Conservation (phyloP, 192 early-diverging fungal genomes). For the Umbelopsis vinacea region DNA sequence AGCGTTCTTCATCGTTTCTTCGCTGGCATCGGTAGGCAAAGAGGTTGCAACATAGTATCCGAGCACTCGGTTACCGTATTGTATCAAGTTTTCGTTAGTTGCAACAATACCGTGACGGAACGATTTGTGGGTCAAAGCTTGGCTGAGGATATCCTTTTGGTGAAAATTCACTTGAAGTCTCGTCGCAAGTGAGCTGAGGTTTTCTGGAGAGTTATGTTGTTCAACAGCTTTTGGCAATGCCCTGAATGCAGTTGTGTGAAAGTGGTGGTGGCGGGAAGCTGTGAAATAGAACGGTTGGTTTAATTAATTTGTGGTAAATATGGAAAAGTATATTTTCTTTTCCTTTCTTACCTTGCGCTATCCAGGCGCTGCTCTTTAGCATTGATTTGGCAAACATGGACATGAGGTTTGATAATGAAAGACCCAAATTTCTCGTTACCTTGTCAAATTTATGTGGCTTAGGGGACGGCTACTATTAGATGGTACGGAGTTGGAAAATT, state of each 20-base stretch:
- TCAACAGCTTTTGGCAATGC: slow-evolving; percentile 3
- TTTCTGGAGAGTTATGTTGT: background rate
- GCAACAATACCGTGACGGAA: slow-evolving; percentile 50
- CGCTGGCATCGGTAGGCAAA: slow-evolving; percentile 2
- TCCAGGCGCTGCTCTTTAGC: slow-evolving; percentile 9
- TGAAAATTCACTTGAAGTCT: slow-evolving; percentile 1
- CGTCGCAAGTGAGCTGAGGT: slow-evolving; percentile 13
- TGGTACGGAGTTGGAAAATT: no score
- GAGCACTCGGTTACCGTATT: slow-evolving; percentile 34
- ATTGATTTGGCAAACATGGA: slow-evolving; percentile 16
- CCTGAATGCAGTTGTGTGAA: slow-evolving; percentile 11
- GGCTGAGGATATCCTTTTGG: slow-evolving; percentile 39
- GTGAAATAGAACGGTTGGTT: background rate
- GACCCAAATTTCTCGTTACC: no score
- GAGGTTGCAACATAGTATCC: slow-evolving; percentile 25
- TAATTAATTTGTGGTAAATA: background rate
- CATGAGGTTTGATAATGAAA: background rate
- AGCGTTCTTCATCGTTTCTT: slow-evolving; percentile 3
- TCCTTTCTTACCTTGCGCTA: slow-evolving; percentile 3
- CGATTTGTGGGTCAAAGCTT: slow-evolving; percentile 54
- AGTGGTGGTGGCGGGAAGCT: background rate
- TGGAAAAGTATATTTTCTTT: no score
- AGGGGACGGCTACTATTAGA: no score
- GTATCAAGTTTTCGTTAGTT: slow-evolving; percentile 49
- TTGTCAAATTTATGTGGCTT: slow-evolving; percentile 7